These are phyloP conservation scores for Alternaria gaisen DNA, from an alignment of 2,329 filamentous ascomycete species.

Conservation along the genomic window DNA sequence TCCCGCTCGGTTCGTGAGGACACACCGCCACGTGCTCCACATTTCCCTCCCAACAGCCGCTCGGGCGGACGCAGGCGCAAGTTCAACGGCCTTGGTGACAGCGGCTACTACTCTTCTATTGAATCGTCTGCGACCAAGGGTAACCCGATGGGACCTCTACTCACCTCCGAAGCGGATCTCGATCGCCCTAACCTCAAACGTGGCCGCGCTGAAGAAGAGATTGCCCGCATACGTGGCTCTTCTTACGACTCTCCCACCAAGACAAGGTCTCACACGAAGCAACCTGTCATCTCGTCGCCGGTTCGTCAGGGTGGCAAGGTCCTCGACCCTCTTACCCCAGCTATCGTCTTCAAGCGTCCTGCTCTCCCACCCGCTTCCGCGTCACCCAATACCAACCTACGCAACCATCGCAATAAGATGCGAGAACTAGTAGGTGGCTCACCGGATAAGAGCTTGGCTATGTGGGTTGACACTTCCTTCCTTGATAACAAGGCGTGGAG, in stretches of 20 bases:
- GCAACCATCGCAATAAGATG: slow-evolving; percentile 85
- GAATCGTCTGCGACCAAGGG: slow-evolving; percentile 88
- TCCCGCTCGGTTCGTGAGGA: slow-evolving; percentile 66
- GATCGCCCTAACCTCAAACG: slow-evolving; percentile 84
- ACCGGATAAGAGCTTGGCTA: slow-evolving; percentile 67
- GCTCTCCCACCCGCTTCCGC: slow-evolving; percentile 75
- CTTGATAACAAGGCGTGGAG: slow-evolving; percentile 62
- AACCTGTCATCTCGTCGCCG: slow-evolving; percentile 56
- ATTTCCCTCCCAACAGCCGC: slow-evolving; percentile 69
- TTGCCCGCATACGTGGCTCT: slow-evolving; percentile 88
- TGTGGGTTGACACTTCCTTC: slow-evolving; percentile 62
- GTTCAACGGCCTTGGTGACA: slow-evolving; percentile 84
- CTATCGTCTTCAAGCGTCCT: slow-evolving; percentile 79
- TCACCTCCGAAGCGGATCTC: slow-evolving; percentile 77
- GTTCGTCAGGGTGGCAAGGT: slow-evolving; percentile 48
- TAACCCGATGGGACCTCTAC: slow-evolving; percentile 68
- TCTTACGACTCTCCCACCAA: slow-evolving; percentile 92
- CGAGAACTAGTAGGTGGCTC: slow-evolving; percentile 79
- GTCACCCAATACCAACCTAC: slow-evolving; percentile 91
- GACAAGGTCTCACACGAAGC: slow-evolving; percentile 64
- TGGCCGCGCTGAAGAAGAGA: slow-evolving; percentile 93
- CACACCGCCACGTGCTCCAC: slow-evolving; percentile 77
- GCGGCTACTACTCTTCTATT: slow-evolving; percentile 95
- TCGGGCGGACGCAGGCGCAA: slow-evolving; percentile 77
- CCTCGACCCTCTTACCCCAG: slow-evolving; percentile 75